Percentiles rank a stretch among this genome's conserved stretches.
These are phyloP conservation scores for Willaertia magna DNA, from an alignment of 208 protist species.

Conservation along the genomic window DNA sequence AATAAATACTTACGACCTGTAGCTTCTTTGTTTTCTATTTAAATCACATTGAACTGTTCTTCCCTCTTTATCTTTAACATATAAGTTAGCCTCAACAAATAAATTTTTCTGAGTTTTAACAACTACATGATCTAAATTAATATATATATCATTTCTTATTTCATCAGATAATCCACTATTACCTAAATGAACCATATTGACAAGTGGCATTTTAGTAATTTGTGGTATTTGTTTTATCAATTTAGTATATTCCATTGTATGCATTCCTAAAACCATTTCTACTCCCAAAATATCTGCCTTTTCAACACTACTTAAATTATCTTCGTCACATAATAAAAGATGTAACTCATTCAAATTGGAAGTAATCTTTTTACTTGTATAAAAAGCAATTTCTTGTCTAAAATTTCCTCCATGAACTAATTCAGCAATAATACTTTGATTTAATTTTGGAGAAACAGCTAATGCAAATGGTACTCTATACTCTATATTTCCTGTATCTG, in stretches of 20 bases:
- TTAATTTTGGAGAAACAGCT: neutral
- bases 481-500: neutral
- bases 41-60: neutral
- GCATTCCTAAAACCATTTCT: neutral
- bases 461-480: neutral
- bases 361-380: neutral
- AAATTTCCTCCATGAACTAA: neutral
- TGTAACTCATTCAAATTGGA: neutral
- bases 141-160: neutral
- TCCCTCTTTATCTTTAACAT: neutral
- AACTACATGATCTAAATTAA: neutral
- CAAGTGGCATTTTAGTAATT: neutral
- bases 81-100: neutral
- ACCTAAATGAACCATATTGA: neutral
- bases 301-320: neutral
- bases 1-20: neutral
- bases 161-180: neutral
- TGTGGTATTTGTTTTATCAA: neutral
- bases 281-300: neutral
- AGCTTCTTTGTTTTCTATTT: neutral
- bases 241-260: neutral
- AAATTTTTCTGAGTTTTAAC: neutral
- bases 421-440: neutral
- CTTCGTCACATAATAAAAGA: neutral
- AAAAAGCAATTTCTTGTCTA: neutral